phyloP scores from a whole-genome alignment of 257 asterid genomes.

The Solanum ossicruentum region DNA sequence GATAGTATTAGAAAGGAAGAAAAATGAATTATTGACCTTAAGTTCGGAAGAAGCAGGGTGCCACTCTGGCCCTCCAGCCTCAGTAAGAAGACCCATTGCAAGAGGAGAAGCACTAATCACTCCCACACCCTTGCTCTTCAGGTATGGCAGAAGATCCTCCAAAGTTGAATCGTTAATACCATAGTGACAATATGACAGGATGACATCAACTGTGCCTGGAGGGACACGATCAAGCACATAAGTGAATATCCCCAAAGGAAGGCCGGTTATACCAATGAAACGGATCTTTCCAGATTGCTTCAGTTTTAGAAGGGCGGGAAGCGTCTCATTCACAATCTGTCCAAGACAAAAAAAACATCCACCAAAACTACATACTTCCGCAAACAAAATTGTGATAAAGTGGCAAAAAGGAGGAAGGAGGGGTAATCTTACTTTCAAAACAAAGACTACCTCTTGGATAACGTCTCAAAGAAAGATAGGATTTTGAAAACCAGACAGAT shows the following conservation, averaged over 20 bases:
- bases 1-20: background rate
- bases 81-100: constrained; percentile 96
- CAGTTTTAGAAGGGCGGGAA: constrained; percentile 76
- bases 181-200: constrained; percentile 91
- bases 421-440: background rate
- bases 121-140: constrained; percentile 91
- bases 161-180: constrained; percentile 63
- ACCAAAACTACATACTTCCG: background rate
- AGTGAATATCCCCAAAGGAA: constrained; percentile 65
- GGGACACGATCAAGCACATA: constrained; percentile 81
- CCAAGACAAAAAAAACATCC: constrained; percentile 6
- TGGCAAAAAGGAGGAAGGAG: background rate
- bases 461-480: background rate
- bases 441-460: background rate
- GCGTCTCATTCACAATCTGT: constrained; percentile 89
- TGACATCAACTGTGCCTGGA: constrained; percentile 68
- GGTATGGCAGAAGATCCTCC: constrained; percentile 72
- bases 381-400: background rate
- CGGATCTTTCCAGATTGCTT: constrained; percentile 77
- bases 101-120: constrained; percentile 93
- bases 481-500: background rate
- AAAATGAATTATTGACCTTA: constrained; percentile 31
- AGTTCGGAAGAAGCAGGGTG: constrained; percentile 91
- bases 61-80: constrained; percentile 89
- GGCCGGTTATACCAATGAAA: constrained; percentile 91